Base-by-base conservation (phyloP, 2,329 filamentous ascomycete genomes). In the Sporothrix inflata region DNA sequence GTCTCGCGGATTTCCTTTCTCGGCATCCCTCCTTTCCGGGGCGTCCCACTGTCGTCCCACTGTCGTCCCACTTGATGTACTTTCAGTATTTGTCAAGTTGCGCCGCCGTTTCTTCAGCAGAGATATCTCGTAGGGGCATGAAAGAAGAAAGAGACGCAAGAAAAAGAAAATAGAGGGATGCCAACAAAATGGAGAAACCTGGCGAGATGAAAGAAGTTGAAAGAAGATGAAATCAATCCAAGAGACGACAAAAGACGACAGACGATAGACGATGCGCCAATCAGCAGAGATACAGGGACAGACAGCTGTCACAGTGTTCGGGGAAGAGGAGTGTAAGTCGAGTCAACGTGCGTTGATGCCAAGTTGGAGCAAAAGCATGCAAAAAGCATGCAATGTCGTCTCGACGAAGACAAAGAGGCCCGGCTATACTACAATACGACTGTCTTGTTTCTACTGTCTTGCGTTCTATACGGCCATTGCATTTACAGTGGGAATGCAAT, bases 1-100 rank as follows among this genome's bases (percentile, higher is more conserved):
- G 63, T 66, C 27, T 24, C 49, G 45, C 21, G 42, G 16, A 12
- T 66, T 66, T 34, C 63, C 63, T 49, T 66, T 66, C 42, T 66
- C 63, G 63, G 63, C 42, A 65, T 49, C 40, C 24, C 42, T 49
- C 63, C 63, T 66, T 49, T 16, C 4, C 45, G 42, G 21, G 16
- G 21, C 9, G 63, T 49, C 8, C 63, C 61, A 49, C 40, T 66
- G 16, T 66, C 38, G 9, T 12, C 14, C 30, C 19, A 21, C n/a
- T 49, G 19, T 47, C 12, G 1, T 49, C 40, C 40, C 40, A 42
- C 30, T 34, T 42, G 40, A 3, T 9, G 47, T 55, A 7, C 11
- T 21, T 55, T 30, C 51, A 27, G 55, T 42, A 61, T 42, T 42
- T 63, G 30, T 61, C 55, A 40, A 40, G 1, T 12, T 19, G 19